A percentile compares a stretch with the other conserved stretches of the same genome.
phyloP scores from a whole-genome alignment of 768 basidiomycete genomes.

The Hypsizygus marmoreus region DNA sequence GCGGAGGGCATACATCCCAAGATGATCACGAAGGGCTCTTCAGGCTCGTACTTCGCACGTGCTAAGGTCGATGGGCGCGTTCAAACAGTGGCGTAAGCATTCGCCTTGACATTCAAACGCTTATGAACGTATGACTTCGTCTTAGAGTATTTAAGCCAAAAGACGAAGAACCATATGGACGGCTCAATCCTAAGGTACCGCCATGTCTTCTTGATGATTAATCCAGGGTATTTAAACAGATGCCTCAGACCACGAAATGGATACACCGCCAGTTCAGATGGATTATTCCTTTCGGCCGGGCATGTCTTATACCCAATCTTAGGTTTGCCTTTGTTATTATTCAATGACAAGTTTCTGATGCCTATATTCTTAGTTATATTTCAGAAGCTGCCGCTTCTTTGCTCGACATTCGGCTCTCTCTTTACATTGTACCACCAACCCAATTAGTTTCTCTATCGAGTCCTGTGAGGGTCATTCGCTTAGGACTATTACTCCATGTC shows the following conservation, averaged over 20 bases:
- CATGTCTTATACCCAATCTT: constrained; percentile 87
- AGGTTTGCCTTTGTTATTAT: constrained; percentile 47
- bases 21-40: constrained; percentile 88
- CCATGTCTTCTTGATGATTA: not conserved
- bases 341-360: not conserved
- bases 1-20: constrained; percentile 82
- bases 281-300: constrained; percentile 89
- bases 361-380: constrained; percentile 63
- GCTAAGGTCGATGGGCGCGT: constrained; percentile 75
- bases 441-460: constrained; percentile 82
- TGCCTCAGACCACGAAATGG: constrained; percentile 80
- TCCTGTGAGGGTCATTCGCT: constrained; percentile 44
- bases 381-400: constrained; percentile 89
- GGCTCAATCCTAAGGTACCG: constrained; percentile 79
- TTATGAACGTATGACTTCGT: too few species aligned
- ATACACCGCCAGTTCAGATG: constrained; percentile 85
- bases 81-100: constrained; percentile 79
- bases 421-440: constrained; percentile 85
- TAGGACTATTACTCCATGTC: not conserved
- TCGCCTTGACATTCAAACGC: too few species aligned
- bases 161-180: constrained; percentile 87
- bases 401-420: constrained; percentile 69
- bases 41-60: constrained; percentile 91
- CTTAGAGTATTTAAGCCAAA: constrained; percentile 89
- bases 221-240: constrained; percentile 2